Conservation (phyloP, 2,329 filamentous ascomycete species). For the Botrytis elliptica region DNA sequence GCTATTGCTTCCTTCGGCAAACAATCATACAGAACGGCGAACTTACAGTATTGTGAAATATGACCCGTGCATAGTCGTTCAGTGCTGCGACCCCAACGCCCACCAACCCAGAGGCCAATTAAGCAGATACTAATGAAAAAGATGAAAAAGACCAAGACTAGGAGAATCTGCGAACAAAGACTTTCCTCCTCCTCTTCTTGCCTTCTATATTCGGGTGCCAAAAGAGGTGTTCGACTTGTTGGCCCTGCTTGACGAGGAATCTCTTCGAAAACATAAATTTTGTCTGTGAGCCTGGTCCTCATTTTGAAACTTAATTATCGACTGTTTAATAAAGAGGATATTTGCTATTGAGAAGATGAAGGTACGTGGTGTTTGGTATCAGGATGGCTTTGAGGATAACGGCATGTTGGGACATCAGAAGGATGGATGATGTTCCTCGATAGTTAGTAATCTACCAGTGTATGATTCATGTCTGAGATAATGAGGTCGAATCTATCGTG, state of each 20-base stretch:
- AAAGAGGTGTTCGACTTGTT: constrained; percentile 1
- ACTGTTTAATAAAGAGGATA: not conserved
- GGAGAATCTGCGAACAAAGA: not conserved
- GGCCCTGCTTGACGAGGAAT: not conserved
- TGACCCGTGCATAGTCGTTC: not conserved
- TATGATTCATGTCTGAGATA: not conserved
- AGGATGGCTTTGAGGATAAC: not conserved
- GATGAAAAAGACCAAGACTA: not conserved
- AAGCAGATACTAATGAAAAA: constrained; percentile 9
- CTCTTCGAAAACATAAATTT: not conserved
- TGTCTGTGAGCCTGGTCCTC: not conserved
- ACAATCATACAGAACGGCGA: not conserved
- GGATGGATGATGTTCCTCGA: not conserved
- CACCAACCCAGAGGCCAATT: not conserved
- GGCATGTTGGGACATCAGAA: not conserved
- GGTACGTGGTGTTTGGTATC: not conserved
- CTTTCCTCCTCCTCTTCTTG: not conserved
- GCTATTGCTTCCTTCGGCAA: not conserved
- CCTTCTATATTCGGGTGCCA: not conserved
- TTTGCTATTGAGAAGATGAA: not conserved
- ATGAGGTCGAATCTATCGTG: not conserved
- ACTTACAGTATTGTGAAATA: constrained; percentile 13
- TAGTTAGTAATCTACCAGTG: not conserved
- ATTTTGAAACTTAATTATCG: not conserved
- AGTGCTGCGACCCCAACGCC: not conserved